Evolutionary conservation across 139 green algal genomes (phyloP), one percentile per base, ranked within the genome.

Genomic region (Zygnema cylindricum): DNA sequence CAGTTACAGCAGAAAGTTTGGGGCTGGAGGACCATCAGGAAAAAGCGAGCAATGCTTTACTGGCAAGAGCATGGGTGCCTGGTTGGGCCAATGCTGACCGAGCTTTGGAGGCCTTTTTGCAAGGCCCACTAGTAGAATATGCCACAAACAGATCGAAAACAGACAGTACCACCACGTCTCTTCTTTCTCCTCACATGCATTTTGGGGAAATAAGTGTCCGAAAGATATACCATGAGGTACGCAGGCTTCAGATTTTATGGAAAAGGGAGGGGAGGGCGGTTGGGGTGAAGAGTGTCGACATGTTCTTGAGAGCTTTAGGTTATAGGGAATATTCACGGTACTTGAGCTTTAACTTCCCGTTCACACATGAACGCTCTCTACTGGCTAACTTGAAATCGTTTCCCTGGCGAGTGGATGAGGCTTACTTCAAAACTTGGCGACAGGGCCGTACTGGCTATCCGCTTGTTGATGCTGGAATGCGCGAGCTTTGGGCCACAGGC

Each of bases 331-430:
- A 98, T 89, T 90, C 76, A 35, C 93, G 95, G 86, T 98, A 98
- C 93, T 94, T 98, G 42, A 94, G 93, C 55, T 98, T 98, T 94
- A 96, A 98, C 94, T 98, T 97, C 94, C 96, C 96, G 69, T 98
- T 98, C 94, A 97, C 97, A 43, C 95, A 97, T 85, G 95, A 98
- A 91, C 92, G 96, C 57, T 94, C 96, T 3, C 92, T 98, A 92
- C 94, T 98, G 91, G 94, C 95, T 76, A 96, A 98, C 85, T 92
- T 98, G 83, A 92, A 94, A 22, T 95, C 93, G 16, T 95, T 95
- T 69, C 96, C 96, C 33, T 98, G 96, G 96, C 82, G 91, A 40
- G 93, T 95, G 42, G 95, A 98, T 94, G 94, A 98, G 89, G 38
- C 35, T 42, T 25, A 88, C 33, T 89, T 95, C 84, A 83, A 89